Base-by-base conservation (phyloP, 1,139 yeast species). In the Taiozyma onychis region DNA sequence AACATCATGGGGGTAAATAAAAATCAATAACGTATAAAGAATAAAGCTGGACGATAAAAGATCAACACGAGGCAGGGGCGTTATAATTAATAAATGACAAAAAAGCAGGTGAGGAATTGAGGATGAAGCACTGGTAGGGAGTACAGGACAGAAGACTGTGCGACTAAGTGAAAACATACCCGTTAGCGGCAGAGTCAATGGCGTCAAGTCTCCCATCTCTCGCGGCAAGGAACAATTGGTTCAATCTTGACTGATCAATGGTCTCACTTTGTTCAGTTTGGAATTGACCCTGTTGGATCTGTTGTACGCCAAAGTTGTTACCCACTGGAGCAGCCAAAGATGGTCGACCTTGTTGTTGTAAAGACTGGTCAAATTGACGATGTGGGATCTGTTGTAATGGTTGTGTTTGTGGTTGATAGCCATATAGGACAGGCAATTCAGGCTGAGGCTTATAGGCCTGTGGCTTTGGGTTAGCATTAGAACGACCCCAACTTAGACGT, bases 401-500 rank as follows among this genome's bases (percentile, higher is more conserved):
- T 14, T 44, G 50, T 11, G 27, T 6, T 24, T 39, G 43, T 7
- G 16, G 18, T 6, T 55, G 54, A 45, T 44, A 58, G 1, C 59
- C 60, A 42, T 58, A 58, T 10, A 58, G 37, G n/a, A 51, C 7
- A 13, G 64, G 63, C 26, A 59, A 37, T 28, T 58, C 62, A 7
- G 43, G 56, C 44, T 61, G 64, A 11, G 55, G 60, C 43, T 54
- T 55, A 47, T 60, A 60, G 39, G 50, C 55, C 32, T 50, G 57
- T 14, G 53, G 53, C 35, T 54, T 51, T 24, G 58, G 58, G 41
- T 54, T 53, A 28, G 62, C 49, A 43, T 56, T 56, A 13, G 65
- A 54, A 61, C 95, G 77, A 46, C 97, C 98, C 97, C 97, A 90
- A 48, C 95, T 84, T 54, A 90, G 73, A 57, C 97, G 74, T 30